Evolutionary conservation across 2,329 filamentous ascomycete species (phyloP).

Genomic region (Diplodia sapinea): DNA sequence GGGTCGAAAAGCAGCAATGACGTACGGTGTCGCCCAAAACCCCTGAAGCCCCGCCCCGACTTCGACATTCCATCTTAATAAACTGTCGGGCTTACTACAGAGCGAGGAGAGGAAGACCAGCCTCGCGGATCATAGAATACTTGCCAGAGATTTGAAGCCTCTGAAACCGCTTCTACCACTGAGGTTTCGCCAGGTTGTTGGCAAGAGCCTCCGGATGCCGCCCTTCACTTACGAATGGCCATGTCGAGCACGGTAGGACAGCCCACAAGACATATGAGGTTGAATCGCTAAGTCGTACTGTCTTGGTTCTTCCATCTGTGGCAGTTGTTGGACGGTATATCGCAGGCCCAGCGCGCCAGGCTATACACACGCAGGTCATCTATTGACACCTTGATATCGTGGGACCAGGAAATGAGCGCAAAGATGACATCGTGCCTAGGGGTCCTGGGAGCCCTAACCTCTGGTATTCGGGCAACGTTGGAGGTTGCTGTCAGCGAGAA

Average conservation of each 20-base stretch:
- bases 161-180: not conserved
- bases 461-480: not conserved
- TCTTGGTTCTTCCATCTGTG: not conserved
- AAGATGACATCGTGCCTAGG: no score
- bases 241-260: not conserved
- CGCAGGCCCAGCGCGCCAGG: no score
- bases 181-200: conserved; percentile 2
- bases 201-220: not conserved
- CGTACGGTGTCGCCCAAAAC: no score
- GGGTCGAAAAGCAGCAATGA: no score
- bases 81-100: no score
- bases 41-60: no score
- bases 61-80: no score
- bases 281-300: not conserved
- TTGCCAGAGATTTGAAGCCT: not conserved
- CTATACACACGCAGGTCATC: no score
- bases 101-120: not conserved
- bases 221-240: not conserved
- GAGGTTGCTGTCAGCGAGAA: not conserved
- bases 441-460: not conserved
- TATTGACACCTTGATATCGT: no score
- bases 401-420: no score
- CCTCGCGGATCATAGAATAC: not conserved
- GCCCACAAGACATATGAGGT: not conserved
- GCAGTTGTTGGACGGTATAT: not conserved